Percentiles rank a stretch among this genome's conserved stretches.
These are phyloP conservation scores for Helicocarpus griseus DNA, from an alignment of 2,329 filamentous ascomycete species.

Conservation along the genomic window DNA sequence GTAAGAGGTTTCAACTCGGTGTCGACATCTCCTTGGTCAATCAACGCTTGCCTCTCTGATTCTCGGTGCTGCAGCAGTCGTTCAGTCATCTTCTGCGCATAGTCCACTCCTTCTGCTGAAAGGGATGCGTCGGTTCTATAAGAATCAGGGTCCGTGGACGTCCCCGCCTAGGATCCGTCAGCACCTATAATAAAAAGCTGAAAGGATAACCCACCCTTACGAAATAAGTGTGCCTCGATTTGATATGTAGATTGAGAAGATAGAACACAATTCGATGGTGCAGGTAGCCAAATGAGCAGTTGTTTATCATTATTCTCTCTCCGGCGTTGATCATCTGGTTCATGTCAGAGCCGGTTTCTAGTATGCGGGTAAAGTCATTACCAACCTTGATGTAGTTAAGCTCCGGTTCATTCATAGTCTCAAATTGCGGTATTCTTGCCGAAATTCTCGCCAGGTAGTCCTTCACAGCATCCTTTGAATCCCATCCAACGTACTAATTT, in stretches of 20 bases:
- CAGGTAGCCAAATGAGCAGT: conserved; percentile 91
- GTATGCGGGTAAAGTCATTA: background rate
- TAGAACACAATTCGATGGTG: conserved; percentile 98
- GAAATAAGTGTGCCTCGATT: conserved; percentile 87
- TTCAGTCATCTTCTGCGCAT: conserved; percentile 78
- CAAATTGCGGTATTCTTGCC: conserved; percentile 86
- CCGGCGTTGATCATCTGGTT: conserved; percentile 87
- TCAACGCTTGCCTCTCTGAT: conserved; percentile 61
- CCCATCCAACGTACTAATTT: conserved; percentile 73
- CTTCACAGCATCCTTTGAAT: conserved; percentile 80
- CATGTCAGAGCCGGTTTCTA: background rate
- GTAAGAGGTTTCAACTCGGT: conserved; percentile 68
- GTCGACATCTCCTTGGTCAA: conserved; percentile 57
- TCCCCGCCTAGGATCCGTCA: conserved; percentile 50
- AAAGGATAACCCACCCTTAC: conserved; percentile 47
- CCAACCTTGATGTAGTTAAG: conserved; percentile 82
- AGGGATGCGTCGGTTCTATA: conserved; percentile 86
- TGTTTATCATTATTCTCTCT: conserved; percentile 87
- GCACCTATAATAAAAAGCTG: background rate
- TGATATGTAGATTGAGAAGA: conserved; percentile 94
- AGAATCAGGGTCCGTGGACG: conserved; percentile 76
- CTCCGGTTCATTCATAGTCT: conserved; percentile 90
- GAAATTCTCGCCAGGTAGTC: conserved; percentile 86
- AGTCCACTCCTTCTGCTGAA: conserved; percentile 68
- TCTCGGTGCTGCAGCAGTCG: conserved; percentile 74